phyloP scores from a whole-genome alignment of 2,329 filamentous ascomycete genomes.

The Teratosphaeria nubilosa region DNA sequence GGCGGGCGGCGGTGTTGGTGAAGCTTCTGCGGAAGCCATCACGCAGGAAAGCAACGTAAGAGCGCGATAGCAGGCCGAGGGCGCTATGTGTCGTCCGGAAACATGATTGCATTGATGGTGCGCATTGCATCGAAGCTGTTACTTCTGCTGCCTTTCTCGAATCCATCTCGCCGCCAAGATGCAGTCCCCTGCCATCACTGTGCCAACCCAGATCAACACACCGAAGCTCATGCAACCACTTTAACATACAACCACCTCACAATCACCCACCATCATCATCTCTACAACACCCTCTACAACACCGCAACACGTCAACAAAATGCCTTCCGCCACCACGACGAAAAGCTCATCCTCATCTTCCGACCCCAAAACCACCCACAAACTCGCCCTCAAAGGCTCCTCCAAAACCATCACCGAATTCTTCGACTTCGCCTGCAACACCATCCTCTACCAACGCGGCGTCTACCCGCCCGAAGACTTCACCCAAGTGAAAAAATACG shows the following conservation, averaged over 20 bases:
- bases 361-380: constrained; percentile 75
- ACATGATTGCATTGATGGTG: constrained; percentile 40
- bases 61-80: not conserved
- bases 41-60: not conserved
- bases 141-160: not conserved
- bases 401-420: constrained; percentile 72
- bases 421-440: constrained; percentile 98
- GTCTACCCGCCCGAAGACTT: constrained; percentile 94
- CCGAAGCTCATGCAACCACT: not conserved
- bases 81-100: constrained; percentile 20
- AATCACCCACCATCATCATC: not conserved
- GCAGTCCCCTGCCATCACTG: not conserved
- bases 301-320: not conserved
- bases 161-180: not conserved
- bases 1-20: constrained; percentile 13
- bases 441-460: constrained; percentile 83
- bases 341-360: constrained; percentile 10
- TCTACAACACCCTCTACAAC: not conserved
- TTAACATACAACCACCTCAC: not conserved
- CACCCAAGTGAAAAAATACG: constrained; percentile 97
- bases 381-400: constrained; percentile 75
- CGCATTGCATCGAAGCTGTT: not conserved
- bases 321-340: constrained; percentile 12
- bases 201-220: not conserved
- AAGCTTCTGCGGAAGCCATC: constrained; percentile 19